Conservation (phyloP, 2,329 filamentous ascomycete genomes). For the Ophiostoma sp. region DNA sequence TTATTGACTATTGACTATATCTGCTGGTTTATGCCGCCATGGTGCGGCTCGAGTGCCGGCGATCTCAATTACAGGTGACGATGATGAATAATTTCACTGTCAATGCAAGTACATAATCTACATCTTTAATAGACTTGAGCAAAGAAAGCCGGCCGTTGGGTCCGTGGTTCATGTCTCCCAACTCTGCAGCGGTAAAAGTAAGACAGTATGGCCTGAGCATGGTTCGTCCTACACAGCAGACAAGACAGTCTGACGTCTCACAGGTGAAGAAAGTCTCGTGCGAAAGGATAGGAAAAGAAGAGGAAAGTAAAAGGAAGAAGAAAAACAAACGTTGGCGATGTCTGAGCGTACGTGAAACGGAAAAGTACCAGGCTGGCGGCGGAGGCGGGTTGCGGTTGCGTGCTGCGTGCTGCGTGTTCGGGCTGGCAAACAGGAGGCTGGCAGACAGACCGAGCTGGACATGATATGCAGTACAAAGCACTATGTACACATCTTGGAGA, state of each 20-base stretch:
- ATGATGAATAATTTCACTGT: not conserved
- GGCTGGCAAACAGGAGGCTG: too few species aligned
- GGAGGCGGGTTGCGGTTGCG: not conserved
- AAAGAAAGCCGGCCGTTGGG: not conserved
- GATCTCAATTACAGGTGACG: not conserved
- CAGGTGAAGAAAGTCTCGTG: not conserved
- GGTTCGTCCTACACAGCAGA: not conserved
- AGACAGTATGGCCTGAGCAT: not conserved
- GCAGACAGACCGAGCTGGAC: not conserved
- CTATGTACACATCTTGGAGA: not conserved
- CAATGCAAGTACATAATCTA: not conserved
- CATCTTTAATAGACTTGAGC: not conserved
- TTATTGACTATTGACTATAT: too few species aligned
- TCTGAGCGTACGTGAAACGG: not conserved
- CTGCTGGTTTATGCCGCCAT: not conserved
- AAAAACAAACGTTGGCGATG: slow-evolving; percentile 1
- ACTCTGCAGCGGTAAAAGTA: not conserved
- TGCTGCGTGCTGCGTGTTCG: too few species aligned
- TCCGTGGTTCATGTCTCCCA: not conserved
- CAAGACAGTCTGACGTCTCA: not conserved
- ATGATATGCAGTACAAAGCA: too few species aligned
- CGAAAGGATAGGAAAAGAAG: not conserved
- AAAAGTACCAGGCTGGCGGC: slow-evolving; percentile 7
- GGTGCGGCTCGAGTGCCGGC: not conserved
- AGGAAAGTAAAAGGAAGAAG: not conserved